Evolutionary conservation across 441 rosid species (phyloP), one percentile per base, ranked within the genome.

Genomic region (Populus hybrid): DNA sequence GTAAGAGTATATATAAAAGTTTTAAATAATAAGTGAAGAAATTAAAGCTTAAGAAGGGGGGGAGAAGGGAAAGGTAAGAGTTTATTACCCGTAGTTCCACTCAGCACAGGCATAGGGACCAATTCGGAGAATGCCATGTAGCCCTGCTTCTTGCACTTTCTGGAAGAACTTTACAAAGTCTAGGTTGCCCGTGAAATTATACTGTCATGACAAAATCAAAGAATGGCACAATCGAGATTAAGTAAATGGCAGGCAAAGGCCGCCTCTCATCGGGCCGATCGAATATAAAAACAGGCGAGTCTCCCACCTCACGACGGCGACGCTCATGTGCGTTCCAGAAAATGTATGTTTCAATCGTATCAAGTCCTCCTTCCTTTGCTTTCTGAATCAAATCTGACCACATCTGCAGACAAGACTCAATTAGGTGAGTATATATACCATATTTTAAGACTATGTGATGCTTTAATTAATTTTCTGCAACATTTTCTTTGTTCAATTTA

Each of bases 271-370:
- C 10, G 9, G 40, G 42, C 42, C 10, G 42, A 34, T 34, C 35
- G 35, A 34, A 34, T 40, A 46, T 46, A 4, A 4, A 46, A 46
- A 19, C 57, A 46, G 57, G 57, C 4, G 57, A 46, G 57, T 4
- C 3, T 46, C 16, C 24, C 14, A 92, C 95, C 82, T 92, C 86
- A 42, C 92, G 91, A 32, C 85, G 85, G 74, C 82, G 72, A 18
- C 92, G 95, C 81, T 93, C 98, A 72, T 93, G 98, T 18, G 88
- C 74, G 79, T 91, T 90, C 98, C 97, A 93, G 72, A 93, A 93
- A 0, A 91, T 86, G 23, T 89, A 91, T 24, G 94, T 91, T 71
- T 93, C 94, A 79, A 93, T 83, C 72, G 89, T 94, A 82, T 89
- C 90, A 73, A 93, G 57, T 11, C 94, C 97, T 75, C 96, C 97